phyloP scores from a whole-genome alignment of 805 yeast species.

The Metschnikowia santaceciliae region DNA sequence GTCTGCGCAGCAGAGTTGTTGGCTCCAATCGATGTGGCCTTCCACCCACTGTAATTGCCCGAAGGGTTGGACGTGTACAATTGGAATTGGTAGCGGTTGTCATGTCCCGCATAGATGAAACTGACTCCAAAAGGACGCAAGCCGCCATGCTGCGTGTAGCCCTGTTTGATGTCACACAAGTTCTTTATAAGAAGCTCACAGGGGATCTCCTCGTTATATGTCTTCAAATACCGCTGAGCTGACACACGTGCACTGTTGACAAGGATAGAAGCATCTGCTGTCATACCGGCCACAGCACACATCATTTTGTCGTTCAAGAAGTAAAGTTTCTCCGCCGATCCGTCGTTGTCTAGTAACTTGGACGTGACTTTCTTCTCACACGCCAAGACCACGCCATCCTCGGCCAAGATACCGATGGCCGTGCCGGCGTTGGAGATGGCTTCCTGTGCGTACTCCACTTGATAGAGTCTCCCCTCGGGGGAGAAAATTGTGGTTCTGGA shows the following conservation, averaged over 20 bases:
- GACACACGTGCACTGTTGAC: slow-evolving; percentile 79
- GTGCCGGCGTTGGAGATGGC: slow-evolving; percentile 83
- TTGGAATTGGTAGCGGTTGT: slow-evolving; percentile 85
- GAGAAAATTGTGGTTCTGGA: slow-evolving; percentile 98
- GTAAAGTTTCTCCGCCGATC: slow-evolving; percentile 89
- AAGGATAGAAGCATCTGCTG: slow-evolving; percentile 91
- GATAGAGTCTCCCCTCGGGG: slow-evolving; percentile 97
- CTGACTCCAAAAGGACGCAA: slow-evolving; percentile 98
- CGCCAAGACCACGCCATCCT: slow-evolving; percentile 89
- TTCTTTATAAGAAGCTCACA: slow-evolving; percentile 84
- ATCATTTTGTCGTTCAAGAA: slow-evolving; percentile 73
- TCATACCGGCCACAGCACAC: slow-evolving; percentile 97
- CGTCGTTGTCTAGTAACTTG: slow-evolving; percentile 88
- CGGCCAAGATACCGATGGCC: slow-evolving; percentile 71
- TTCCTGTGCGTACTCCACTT: slow-evolving; percentile 95
- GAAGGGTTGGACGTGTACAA: slow-evolving; percentile 94
- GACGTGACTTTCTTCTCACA: slow-evolving; percentile 96
- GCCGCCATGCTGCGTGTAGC: slow-evolving; percentile 98
- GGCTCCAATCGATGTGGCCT: slow-evolving; percentile 95
- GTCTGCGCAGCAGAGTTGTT: slow-evolving; percentile 97
- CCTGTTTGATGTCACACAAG: slow-evolving; percentile 91
- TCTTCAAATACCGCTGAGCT: slow-evolving; percentile 81
- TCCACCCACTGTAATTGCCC: slow-evolving; percentile 98
- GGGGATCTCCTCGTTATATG: slow-evolving; percentile 91
- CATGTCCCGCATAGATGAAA: slow-evolving; percentile 93